phyloP scores from a whole-genome alignment of 2,329 filamentous ascomycete genomes.

The Boeremia lycopersici region DNA sequence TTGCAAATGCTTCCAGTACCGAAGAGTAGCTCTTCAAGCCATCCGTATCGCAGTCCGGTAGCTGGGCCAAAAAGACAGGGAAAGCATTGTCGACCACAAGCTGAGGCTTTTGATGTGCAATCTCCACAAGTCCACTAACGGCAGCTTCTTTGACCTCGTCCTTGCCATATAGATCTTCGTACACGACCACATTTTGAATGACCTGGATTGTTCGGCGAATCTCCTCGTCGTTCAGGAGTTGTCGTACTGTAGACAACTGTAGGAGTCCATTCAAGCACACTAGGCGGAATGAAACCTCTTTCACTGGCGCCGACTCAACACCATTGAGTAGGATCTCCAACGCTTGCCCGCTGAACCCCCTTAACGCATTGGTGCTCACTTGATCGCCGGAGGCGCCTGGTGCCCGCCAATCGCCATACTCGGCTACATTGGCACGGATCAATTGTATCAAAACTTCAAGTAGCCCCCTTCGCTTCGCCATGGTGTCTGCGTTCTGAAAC shows the following conservation, averaged over 20 bases:
- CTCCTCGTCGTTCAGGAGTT: slow-evolving; percentile 51
- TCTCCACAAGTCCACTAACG: slow-evolving; percentile 63
- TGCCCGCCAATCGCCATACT: slow-evolving; percentile 62
- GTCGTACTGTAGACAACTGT: slow-evolving; percentile 50
- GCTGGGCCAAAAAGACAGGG: slow-evolving; percentile 67
- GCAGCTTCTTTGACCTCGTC: slow-evolving; percentile 64
- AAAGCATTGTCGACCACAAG: slow-evolving; percentile 69
- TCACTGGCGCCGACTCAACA: slow-evolving; percentile 51
- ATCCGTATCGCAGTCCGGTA: slow-evolving; percentile 63
- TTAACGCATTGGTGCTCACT: slow-evolving; percentile 45
- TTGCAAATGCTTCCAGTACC: slow-evolving; percentile 67
- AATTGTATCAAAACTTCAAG: slow-evolving; percentile 66
- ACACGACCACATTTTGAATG: slow-evolving; percentile 65
- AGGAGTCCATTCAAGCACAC: slow-evolving; percentile 53
- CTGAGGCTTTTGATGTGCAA: slow-evolving; percentile 66
- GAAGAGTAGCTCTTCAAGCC: slow-evolving; percentile 56
- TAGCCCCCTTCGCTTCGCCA: slow-evolving; percentile 66
- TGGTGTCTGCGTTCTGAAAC: slow-evolving; percentile 66
- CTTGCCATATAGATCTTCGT: slow-evolving; percentile 62
- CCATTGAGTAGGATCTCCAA: slow-evolving; percentile 52
- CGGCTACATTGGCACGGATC: slow-evolving; percentile 61
- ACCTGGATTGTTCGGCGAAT: slow-evolving; percentile 62
- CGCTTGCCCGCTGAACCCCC: slow-evolving; percentile 49
- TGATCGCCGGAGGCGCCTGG: slow-evolving; percentile 46
- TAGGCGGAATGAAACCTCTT: slow-evolving; percentile 58